These are phyloP conservation scores for Luzula sylvatica DNA, from an alignment of 176 grass and related monocot species.

Conservation along the genomic window DNA sequence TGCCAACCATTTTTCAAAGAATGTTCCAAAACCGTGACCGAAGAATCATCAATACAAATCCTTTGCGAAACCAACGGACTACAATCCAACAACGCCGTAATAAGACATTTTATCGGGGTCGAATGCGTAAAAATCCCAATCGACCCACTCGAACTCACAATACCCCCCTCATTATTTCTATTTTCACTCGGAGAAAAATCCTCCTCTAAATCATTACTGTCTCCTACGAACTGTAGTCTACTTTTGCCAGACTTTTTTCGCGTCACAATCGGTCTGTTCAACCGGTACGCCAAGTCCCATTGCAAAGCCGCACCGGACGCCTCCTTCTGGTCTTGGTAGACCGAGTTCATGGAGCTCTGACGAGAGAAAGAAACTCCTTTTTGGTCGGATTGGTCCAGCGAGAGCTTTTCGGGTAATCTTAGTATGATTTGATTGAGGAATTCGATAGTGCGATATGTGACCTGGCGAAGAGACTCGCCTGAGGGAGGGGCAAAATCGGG, in stretches of 20 bases:
- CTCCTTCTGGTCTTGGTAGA: constrained; percentile 43
- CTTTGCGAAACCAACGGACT: constrained; percentile 48
- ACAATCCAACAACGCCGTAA: constrained; percentile 55
- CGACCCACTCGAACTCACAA: constrained; percentile 20
- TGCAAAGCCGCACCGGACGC: constrained; percentile 40
- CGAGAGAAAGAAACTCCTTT: constrained; percentile 47
- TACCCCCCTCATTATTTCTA: constrained; percentile 29
- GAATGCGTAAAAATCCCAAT: constrained; percentile 67
- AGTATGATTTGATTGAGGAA: constrained; percentile 55
- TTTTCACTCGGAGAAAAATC: constrained; percentile 55
- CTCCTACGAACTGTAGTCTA: constrained; percentile 68
- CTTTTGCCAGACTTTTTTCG: constrained; percentile 83
- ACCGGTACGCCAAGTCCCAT: no score
- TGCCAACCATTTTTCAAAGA: constrained; percentile 66
- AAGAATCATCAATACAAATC: constrained; percentile 79
- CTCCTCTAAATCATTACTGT: constrained; percentile 54
- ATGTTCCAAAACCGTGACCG: constrained; percentile 65
- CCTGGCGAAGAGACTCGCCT: constrained; percentile 77
- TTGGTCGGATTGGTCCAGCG: constrained; percentile 41
- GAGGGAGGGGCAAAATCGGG: constrained; percentile 73
- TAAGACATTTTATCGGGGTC: constrained; percentile 53
- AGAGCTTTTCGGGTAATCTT: constrained; percentile 74
- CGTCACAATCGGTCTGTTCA: constrained; percentile 51
- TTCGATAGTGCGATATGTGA: constrained; percentile 68
- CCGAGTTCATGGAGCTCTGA: constrained; percentile 52